Evolutionary conservation across 2,329 filamentous ascomycete species (phyloP).

Genomic region (Fusarium sp.): DNA sequence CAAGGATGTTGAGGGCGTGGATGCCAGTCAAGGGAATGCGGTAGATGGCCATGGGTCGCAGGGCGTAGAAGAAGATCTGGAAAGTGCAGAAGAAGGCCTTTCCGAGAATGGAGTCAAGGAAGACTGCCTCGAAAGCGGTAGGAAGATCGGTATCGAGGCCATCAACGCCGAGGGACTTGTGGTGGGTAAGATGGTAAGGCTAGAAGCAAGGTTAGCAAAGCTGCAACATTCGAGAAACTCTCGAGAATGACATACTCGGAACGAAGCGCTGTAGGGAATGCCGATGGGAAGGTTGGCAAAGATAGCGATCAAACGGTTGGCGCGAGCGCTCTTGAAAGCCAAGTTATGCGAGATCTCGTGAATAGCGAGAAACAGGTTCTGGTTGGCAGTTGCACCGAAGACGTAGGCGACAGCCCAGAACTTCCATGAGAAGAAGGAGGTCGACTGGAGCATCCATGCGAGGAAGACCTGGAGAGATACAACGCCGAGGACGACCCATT

Average conservation of each 20-base stretch:
- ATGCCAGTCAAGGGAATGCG: constrained; percentile 86
- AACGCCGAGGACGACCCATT: constrained; percentile 88
- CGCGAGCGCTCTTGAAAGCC: constrained; percentile 82
- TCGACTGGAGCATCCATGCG: constrained; percentile 80
- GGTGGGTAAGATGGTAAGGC: constrained; percentile 98
- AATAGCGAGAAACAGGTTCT: constrained; percentile 98
- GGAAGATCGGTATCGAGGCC: constrained; percentile 96
- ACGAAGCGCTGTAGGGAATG: constrained; percentile 94
- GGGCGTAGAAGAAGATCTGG: constrained; percentile 98
- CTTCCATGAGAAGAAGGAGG: constrained; percentile 81
- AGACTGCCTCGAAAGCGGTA: constrained; percentile 87
- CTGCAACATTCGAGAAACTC: not conserved
- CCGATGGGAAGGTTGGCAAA: constrained; percentile 96
- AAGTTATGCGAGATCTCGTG: constrained; percentile 99
- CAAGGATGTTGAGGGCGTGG: constrained; percentile 82
- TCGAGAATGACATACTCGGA: constrained; percentile 71
- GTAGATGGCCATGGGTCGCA: constrained; percentile 96
- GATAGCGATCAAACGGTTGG: constrained; percentile 88
- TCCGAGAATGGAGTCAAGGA: constrained; percentile 93
- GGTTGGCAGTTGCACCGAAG: constrained; percentile 93
- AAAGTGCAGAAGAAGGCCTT: constrained; percentile 99
- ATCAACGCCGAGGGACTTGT: constrained; percentile 97
- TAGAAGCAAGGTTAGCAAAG: constrained; percentile 51
- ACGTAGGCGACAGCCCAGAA: constrained; percentile 92
- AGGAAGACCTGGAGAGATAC: constrained; percentile 83